Percentiles rank a stretch among this genome's conserved stretches.
phyloP scores from a whole-genome alignment of 1,284 basidiomycete species.

The Anthracocystis walkeri region DNA sequence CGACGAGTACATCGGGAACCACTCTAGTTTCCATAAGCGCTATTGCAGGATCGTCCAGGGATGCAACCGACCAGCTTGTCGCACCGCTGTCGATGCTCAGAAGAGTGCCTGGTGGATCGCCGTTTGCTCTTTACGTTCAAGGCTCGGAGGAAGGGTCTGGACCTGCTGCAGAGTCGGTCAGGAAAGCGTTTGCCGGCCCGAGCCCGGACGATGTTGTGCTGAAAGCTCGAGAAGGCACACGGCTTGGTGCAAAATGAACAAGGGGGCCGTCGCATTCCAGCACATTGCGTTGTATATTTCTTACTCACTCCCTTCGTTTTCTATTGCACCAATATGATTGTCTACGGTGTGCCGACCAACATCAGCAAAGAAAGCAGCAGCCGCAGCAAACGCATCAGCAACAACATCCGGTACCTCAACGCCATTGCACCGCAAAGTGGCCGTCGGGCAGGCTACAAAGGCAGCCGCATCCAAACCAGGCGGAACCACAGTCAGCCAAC shows the following conservation, averaged over 20 bases:
- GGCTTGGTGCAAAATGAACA: constrained; percentile 48
- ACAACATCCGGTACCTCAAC: constrained; percentile 49
- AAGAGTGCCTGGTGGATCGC: constrained; percentile 45
- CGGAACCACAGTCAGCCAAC: constrained; percentile 70
- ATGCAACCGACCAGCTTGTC: constrained; percentile 26
- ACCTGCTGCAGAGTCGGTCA: constrained; percentile 36
- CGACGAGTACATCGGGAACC: background rate
- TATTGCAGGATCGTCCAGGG: constrained; percentile 26
- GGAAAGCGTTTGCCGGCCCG: constrained; percentile 77
- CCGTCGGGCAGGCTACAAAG: constrained; percentile 18
- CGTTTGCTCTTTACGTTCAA: constrained; percentile 40
- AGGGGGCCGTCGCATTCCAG: background rate
- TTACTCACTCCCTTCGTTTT: constrained; percentile 4
- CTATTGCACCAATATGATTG: background rate
- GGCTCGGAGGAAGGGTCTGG: constrained; percentile 14
- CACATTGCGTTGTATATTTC: background rate
- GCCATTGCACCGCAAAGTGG: constrained; percentile 45
- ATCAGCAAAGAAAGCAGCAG: constrained; percentile 48
- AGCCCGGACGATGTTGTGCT: constrained; percentile 88
- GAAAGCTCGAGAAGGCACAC: constrained; percentile 81
- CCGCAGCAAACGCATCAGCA: constrained; percentile 34
- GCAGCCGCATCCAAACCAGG: constrained; percentile 55
- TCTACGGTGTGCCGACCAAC: background rate
- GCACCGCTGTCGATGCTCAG: constrained; percentile 20
- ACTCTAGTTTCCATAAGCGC: constrained; percentile 19